Base-by-base conservation (phyloP, 164 flowering plant genomes). In the Chimonanthus praecox region DNA sequence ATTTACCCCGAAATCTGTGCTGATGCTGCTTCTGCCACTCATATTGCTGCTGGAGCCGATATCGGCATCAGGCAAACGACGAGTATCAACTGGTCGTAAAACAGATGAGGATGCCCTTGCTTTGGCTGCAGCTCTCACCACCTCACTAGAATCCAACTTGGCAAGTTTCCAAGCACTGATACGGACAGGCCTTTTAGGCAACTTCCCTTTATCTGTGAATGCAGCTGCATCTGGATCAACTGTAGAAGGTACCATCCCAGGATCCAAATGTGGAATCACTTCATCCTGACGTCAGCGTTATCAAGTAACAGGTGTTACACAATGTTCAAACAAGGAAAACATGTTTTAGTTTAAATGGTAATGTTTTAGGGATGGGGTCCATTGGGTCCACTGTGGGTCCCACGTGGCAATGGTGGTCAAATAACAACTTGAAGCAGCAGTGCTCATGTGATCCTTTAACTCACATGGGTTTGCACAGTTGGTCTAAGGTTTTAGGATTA, bases 41-140 rank as follows among this genome's bases (percentile, higher is more conserved):
- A 83, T 73, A 73, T 89, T 91, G 67, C 86, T 89, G 74, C 96
- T 89, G n/a, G 98, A 93, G 79, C 93, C 87, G 51, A 82, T 47
- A 71, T 92, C 99, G 15, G 81, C 67, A 76, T 89, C 91, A 3
- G 82, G 80, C 71, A 80, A 58, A 47, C 78, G 92, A 58, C 81
- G 90, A 70, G 76, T 81, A 68, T 86, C 94, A 58, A 93, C 72
- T 1, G 99, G 99, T 54, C 96, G 88, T 7, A 95, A 74, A 60
- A 93, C 98, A 66, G 99, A 95, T 6, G 99, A 95, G 8, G 99
- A 93, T 50, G 97, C 99, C 82, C 98, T 83, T 47, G 99, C 99
- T 78, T 86, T 95, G 70, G 94, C 97, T 49, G 94, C 99, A 11
- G 97, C 99, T 82, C 80, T 85, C 86, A 90, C 77, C 6, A 94